Percentiles rank a stretch among this genome's conserved stretches.
Evolutionary conservation across 106 monocot species (phyloP).

Genomic region (Gastrodia elata): DNA sequence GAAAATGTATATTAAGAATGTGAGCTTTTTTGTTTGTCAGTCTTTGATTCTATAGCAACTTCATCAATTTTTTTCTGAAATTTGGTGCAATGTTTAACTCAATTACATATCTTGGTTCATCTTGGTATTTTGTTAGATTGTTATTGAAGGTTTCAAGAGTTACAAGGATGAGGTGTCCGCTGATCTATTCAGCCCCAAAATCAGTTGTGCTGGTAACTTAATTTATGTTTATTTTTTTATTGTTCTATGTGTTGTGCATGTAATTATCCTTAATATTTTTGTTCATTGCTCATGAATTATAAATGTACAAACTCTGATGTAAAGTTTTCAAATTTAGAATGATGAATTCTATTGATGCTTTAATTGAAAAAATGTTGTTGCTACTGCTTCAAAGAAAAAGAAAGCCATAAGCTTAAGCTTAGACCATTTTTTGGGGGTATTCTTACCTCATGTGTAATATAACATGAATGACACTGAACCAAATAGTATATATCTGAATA

Average conservation of each 20-base stretch:
- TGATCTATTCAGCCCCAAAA: slow-evolving; percentile 85
- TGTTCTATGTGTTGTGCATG: neutral
- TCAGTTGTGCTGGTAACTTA: slow-evolving; percentile 95
- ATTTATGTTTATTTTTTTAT: neutral
- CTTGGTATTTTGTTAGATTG: slow-evolving; percentile 31
- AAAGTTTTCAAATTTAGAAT: too few relatives aligned
- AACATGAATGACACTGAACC: too few relatives aligned
- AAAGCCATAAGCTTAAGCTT: too few relatives aligned
- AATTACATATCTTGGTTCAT: neutral
- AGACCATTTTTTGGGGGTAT: too few relatives aligned
- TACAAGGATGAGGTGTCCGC: slow-evolving; percentile 89
- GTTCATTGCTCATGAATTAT: neutral
- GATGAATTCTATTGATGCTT: too few relatives aligned
- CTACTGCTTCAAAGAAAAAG: too few relatives aligned
- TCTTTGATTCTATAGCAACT: neutral
- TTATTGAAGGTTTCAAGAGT: slow-evolving; percentile 98
- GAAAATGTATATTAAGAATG: slow-evolving; percentile 87
- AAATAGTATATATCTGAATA: too few relatives aligned
- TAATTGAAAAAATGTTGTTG: too few relatives aligned
- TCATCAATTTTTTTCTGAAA: neutral
- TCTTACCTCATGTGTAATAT: too few relatives aligned
- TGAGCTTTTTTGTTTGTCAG: slow-evolving; percentile 9
- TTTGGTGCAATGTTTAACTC: neutral
- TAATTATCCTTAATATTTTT: too few relatives aligned
- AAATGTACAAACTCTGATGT: neutral